A percentile compares a stretch with the other conserved stretches of the same genome.
phyloP scores from a whole-genome alignment of 192 early-diverging fungal genomes.

The Linnemannia schmuckeri region DNA sequence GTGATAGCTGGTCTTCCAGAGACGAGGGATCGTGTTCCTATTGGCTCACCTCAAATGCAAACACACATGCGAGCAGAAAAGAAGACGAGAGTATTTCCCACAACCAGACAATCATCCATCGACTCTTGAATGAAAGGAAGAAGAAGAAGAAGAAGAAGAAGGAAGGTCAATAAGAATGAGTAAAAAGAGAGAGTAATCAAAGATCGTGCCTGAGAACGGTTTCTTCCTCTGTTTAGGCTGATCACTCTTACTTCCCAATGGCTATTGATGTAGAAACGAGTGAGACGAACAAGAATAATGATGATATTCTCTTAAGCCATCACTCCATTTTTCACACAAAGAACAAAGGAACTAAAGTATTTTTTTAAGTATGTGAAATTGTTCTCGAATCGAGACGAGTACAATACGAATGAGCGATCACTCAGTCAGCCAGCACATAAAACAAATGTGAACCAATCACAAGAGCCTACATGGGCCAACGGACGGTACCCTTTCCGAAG shows the following conservation, averaged over 20 bases:
- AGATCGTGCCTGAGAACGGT: neutral
- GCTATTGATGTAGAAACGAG: neutral
- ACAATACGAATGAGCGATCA: neutral
- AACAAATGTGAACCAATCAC: neutral
- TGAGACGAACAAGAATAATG: neutral
- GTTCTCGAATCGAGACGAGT: neutral
- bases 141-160: neutral
- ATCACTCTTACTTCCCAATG: neutral
- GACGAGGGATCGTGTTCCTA: slow-evolving; percentile 28
- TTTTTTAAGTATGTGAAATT: neutral
- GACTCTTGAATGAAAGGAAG: neutral
- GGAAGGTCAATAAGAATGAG: neutral
- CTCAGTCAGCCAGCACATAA: neutral
- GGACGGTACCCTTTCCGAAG: neutral
- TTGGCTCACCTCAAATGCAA: slow-evolving; percentile 19
- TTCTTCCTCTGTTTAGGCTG: neutral
- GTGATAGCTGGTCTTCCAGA: neutral
- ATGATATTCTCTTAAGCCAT: neutral
- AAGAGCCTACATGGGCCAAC: slow-evolving; percentile 6
- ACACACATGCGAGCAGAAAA: slow-evolving; percentile 18
- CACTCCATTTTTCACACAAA: neutral
- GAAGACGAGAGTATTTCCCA: neutral
- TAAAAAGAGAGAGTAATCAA: neutral
- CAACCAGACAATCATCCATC: neutral
- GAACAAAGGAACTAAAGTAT: neutral